phyloP scores from a whole-genome alignment of 2,329 filamentous ascomycete species.

The Macrophomina tecta region DNA sequence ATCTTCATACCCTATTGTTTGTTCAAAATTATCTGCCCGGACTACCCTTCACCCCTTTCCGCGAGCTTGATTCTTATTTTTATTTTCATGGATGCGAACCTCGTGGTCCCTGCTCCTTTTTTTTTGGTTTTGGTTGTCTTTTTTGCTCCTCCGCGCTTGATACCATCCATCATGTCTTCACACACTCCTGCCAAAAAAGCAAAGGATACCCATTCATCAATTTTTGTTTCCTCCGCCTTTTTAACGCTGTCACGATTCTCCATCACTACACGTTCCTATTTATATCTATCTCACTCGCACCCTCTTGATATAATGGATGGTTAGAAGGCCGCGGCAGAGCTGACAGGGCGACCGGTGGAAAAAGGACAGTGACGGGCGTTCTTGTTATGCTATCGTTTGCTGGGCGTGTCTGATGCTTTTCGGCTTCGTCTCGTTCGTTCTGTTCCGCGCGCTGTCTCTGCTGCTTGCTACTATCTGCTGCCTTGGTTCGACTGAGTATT shows the following conservation, averaged over 20 bases:
- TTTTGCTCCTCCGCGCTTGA: slow-evolving; percentile 10
- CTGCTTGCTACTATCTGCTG: not conserved
- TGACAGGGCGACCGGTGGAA: not conserved
- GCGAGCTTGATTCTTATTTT: not conserved
- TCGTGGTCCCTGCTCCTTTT: not conserved
- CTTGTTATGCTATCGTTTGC: not conserved
- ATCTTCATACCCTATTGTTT: not conserved
- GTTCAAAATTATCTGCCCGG: too few relatives aligned
- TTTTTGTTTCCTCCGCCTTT: not conserved
- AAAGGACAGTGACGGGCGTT: not conserved
- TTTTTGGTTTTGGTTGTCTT: slow-evolving; percentile 9
- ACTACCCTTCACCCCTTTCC: too few relatives aligned
- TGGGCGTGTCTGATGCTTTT: not conserved
- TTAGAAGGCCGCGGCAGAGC: slow-evolving; percentile 5
- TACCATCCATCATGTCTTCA: slow-evolving; percentile 14
- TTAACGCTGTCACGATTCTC: not conserved
- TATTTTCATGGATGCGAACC: not conserved
- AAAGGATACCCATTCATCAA: slow-evolving; percentile 8
- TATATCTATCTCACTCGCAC: not conserved
- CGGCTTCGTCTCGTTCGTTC: not conserved
- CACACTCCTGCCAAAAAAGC: not conserved
- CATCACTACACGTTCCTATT: too few relatives aligned
- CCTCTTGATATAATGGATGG: slow-evolving; percentile 1
- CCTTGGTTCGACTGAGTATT: not conserved
- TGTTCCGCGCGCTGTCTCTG: not conserved